phyloP scores from a whole-genome alignment of 2,329 filamentous ascomycete species.

The Hirsutella rhossiliensis region DNA sequence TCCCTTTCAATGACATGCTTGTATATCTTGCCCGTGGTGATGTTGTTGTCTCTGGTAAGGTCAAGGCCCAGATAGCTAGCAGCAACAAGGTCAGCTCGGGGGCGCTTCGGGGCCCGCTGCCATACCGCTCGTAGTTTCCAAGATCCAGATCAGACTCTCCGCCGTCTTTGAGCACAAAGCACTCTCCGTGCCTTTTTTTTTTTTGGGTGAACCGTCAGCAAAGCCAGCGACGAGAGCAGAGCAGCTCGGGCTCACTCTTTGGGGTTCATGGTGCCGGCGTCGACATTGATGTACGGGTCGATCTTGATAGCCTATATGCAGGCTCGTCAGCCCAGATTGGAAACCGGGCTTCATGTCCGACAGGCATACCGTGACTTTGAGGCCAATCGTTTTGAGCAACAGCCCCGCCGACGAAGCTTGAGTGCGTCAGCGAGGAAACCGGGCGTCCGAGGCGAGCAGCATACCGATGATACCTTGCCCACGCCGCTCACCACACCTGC shows the following conservation, averaged over 20 bases:
- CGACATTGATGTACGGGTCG: slow-evolving; percentile 35
- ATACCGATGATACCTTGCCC: slow-evolving; percentile 26
- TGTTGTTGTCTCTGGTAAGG: slow-evolving; percentile 80
- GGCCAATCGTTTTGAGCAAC: slow-evolving; percentile 15
- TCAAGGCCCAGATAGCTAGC: slow-evolving; percentile 62
- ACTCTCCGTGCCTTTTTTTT: slow-evolving; percentile 72
- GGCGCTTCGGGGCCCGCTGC: not conserved
- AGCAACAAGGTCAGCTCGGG: not conserved
- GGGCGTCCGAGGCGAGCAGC: not conserved
- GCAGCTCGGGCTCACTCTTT: slow-evolving; percentile 21
- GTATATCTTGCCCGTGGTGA: slow-evolving; percentile 96
- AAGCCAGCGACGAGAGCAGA: not conserved
- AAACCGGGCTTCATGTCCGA: not conserved
- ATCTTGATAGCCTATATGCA: slow-evolving; percentile 17
- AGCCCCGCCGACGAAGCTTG: slow-evolving; percentile 59
- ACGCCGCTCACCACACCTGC: slow-evolving; percentile 31
- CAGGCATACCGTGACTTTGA: slow-evolving; percentile 10
- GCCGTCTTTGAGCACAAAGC: slow-evolving; percentile 77
- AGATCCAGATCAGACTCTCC: slow-evolving; percentile 47
- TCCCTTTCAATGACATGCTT: slow-evolving; percentile 70
- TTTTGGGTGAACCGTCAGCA: slow-evolving; percentile 4
- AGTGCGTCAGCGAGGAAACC: not conserved
- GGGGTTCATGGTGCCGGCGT: slow-evolving; percentile 16
- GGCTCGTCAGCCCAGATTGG: not conserved
- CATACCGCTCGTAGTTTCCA: slow-evolving; percentile 40